Evolutionary conservation across 495 filamentous ascomycete genomes (phyloP).

Genomic region (Paragyromitra xinjiangensis): DNA sequence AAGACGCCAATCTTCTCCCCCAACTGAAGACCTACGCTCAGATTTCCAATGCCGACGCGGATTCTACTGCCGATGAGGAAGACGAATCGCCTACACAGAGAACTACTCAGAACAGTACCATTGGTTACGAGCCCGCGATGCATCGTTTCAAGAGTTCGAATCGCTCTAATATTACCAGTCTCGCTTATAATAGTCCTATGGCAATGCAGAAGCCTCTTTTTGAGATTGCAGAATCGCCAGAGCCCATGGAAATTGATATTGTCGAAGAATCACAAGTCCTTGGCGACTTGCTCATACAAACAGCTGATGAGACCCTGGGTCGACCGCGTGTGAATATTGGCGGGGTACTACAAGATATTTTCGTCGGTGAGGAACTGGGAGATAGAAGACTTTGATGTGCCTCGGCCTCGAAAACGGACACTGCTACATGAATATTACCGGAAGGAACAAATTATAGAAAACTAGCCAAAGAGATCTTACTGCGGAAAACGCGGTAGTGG

Average conservation of each 20-base stretch:
- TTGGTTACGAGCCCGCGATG: not conserved
- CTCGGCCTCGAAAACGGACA: not conserved
- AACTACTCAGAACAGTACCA: not conserved
- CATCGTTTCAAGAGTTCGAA: not conserved
- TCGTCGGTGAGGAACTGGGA: slow-evolving; percentile 44
- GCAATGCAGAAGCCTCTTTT: not conserved
- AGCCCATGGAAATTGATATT: slow-evolving; percentile 38
- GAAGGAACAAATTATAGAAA: slow-evolving; percentile 1
- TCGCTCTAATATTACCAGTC: not conserved
- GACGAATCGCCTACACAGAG: slow-evolving; percentile 16
- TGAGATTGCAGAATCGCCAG: slow-evolving; percentile 40
- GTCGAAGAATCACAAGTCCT: not conserved
- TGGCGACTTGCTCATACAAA: not conserved
- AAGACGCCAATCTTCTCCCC: slow-evolving; percentile 20
- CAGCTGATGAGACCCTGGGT: not conserved
- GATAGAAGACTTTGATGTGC: slow-evolving; percentile 20
- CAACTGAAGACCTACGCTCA: not conserved
- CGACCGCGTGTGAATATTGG: slow-evolving; percentile 31
- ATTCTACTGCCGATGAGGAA: slow-evolving; percentile 50
- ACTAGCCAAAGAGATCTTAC: not conserved
- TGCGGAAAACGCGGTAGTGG: not conserved
- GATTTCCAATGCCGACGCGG: slow-evolving; percentile 7
- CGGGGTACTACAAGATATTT: slow-evolving; percentile 40
- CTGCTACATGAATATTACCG: not conserved
- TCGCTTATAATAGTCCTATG: not conserved